A percentile compares a stretch with the other conserved stretches of the same genome.
phyloP scores from a whole-genome alignment of 129 eudicot species.

The Oenanthe sinensis region DNA sequence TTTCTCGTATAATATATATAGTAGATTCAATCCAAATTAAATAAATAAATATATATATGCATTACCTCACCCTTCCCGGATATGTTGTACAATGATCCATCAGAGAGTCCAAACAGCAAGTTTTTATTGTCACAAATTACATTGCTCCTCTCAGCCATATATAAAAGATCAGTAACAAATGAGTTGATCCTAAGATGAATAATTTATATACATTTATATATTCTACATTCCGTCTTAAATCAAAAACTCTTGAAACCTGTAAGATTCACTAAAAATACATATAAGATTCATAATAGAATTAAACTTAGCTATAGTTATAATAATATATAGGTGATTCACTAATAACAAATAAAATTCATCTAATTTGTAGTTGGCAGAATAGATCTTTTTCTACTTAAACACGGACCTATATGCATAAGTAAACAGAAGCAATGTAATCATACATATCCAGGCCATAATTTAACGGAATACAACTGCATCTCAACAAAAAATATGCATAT shows the following conservation, averaged over 20 bases:
- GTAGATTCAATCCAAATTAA: neutral
- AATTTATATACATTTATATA: too few relatives aligned
- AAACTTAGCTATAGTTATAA: too few relatives aligned
- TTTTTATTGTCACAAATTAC: slow-evolving; percentile 78
- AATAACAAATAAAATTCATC: neutral
- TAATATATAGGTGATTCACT: too few relatives aligned
- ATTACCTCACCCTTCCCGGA: slow-evolving; percentile 99
- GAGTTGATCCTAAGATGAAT: neutral
- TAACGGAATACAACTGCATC: too few relatives aligned
- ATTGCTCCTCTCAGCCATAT: slow-evolving; percentile 66
- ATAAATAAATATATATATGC: slow-evolving; percentile 5
- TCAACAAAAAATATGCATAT: neutral
- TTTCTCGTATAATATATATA: too few relatives aligned
- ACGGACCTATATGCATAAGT: neutral
- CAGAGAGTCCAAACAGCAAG: slow-evolving; percentile 76
- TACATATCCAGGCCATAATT: too few relatives aligned
- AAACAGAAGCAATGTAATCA: neutral
- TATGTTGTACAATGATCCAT: slow-evolving; percentile 84
- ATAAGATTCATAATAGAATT: too few relatives aligned
- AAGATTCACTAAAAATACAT: neutral
- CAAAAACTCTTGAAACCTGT: neutral
- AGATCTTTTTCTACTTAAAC: neutral
- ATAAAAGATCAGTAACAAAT: neutral
- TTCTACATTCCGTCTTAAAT: neutral
- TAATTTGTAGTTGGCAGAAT: too few relatives aligned